Evolutionary conservation across 495 filamentous ascomycete genomes (phyloP), one percentile per base, ranked within the genome.

Genomic region (Neurospora terricola): DNA sequence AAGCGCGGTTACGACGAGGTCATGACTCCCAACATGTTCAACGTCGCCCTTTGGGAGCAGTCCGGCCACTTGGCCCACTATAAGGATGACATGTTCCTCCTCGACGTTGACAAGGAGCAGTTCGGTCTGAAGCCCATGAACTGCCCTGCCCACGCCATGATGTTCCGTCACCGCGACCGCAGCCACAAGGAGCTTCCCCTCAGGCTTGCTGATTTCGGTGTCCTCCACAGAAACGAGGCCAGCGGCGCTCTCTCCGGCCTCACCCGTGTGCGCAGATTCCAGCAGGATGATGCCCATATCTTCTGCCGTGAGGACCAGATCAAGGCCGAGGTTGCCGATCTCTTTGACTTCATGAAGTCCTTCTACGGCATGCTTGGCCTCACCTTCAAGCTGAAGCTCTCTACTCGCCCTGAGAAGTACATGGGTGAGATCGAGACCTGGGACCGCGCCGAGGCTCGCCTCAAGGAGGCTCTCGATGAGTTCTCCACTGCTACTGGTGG

Each of bases 41-140:
- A 97, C 75, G 86, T 91, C 16, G 86, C 91, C 5, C 84, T 99
- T 36, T 98, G 96, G 96, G 94, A 98, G 83, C 91, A 88, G 8
- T 96, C 93, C 18, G 96, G 96, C 66, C 96, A 99, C 81, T 96
- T 94, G 93, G 89, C 91, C 66, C 93, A 98, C 79, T 99, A 99
- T 87, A 87, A 93, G 75, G 95, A 98, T 37, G 93, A 97, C 81
- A 98, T 99, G 96, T 98, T 98, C 84, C 89, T 90, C 43, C 87
- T 98, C 72, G 90, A 96, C 40, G 88, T 94, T 40, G 94, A 98
- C 78, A 97, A 98, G 86, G 90, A 93, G 72, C 88, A 91, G 68
- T 94, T 88, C 81, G 92, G 85, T 14, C 86, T 99, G 48, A 99
- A 99, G 84, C 96, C 96, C 40, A 99, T 99, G 96, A 98, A 98